Evolutionary conservation across 148 eudicot species (phyloP).

Genomic region (Vaccinium corymbosum): DNA sequence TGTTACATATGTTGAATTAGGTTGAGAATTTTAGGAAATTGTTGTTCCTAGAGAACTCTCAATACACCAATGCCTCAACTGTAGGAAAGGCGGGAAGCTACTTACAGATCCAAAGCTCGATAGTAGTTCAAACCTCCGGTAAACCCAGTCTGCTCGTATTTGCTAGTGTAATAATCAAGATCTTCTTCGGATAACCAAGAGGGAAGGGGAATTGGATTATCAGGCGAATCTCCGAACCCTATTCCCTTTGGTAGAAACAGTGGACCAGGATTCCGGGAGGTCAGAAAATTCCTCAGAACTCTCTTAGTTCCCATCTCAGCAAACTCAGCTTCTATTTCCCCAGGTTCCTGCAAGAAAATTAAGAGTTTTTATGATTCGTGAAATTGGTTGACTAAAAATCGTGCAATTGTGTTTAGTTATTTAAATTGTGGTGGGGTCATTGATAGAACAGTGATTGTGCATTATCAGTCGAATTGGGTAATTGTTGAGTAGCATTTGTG

Average conservation of each 20-base stretch:
- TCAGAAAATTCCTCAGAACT: conserved; percentile 26
- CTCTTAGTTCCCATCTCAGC: conserved; percentile 27
- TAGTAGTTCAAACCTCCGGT: conserved; percentile 45
- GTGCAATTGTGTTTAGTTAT: too few relatives aligned
- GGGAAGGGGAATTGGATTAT: conserved; percentile 18
- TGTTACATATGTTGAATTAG: not conserved
- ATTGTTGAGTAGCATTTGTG: not conserved
- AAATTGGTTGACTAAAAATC: not conserved
- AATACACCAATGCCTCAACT: too few relatives aligned
- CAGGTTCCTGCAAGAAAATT: conserved; percentile 34
- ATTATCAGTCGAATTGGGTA: not conserved
- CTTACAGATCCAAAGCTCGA: conserved; percentile 42
- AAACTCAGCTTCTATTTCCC: conserved; percentile 44
- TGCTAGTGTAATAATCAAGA: conserved; percentile 33
- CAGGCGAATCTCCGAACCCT: conserved; percentile 29
- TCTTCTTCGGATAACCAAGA: conserved; percentile 43
- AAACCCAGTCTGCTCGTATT: conserved; percentile 33
- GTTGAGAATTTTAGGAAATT: not conserved
- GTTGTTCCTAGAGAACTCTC: too few relatives aligned
- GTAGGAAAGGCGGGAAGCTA: not conserved
- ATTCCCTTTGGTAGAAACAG: conserved; percentile 34
- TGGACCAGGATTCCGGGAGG: conserved; percentile 30
- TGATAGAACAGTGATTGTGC: not conserved
- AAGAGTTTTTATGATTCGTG: not conserved
- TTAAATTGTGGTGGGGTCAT: not conserved